A percentile compares a stretch with the other conserved stretches of the same genome.
Evolutionary conservation across 768 basidiomycete species (phyloP).

Genomic region (Rhodocollybia butyracea): DNA sequence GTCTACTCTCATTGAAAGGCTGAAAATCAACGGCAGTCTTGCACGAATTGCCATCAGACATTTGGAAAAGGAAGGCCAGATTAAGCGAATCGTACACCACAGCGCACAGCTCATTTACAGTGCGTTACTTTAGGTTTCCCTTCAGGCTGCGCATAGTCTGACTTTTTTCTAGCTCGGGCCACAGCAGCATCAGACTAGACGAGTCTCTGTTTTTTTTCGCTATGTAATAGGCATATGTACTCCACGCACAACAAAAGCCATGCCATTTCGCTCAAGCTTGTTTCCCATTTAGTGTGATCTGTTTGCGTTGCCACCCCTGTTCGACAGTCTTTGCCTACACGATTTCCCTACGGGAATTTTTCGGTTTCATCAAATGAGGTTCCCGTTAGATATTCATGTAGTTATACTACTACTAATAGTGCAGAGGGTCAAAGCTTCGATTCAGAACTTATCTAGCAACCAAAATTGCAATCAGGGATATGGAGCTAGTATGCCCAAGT

Average conservation of each 20-base stretch:
- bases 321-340: too few relatives aligned
- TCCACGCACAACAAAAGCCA: constrained; percentile 6
- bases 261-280: not conserved
- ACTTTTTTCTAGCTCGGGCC: constrained; percentile 38
- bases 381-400: too few relatives aligned
- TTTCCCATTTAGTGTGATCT: too few relatives aligned
- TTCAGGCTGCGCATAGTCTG: not conserved
- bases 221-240: constrained; percentile 19
- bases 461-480: too few relatives aligned
- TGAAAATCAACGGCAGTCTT: constrained; percentile 94
- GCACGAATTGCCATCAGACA: constrained; percentile 89
- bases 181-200: constrained; percentile 46
- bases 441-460: too few relatives aligned
- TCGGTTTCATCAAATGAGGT: too few relatives aligned
- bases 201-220: constrained; percentile 9
- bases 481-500: too few relatives aligned
- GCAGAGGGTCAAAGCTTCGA: too few relatives aligned
- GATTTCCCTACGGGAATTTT: too few relatives aligned
- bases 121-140: constrained; percentile 38
- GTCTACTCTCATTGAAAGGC: constrained; percentile 96
- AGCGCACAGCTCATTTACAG: constrained; percentile 94
- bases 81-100: constrained; percentile 97
- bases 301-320: too few relatives aligned
- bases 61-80: constrained; percentile 89
- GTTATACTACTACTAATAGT: too few relatives aligned